Evolutionary conservation across 164 flowering plant genomes (phyloP).

Genomic region (Malania oleifera): DNA sequence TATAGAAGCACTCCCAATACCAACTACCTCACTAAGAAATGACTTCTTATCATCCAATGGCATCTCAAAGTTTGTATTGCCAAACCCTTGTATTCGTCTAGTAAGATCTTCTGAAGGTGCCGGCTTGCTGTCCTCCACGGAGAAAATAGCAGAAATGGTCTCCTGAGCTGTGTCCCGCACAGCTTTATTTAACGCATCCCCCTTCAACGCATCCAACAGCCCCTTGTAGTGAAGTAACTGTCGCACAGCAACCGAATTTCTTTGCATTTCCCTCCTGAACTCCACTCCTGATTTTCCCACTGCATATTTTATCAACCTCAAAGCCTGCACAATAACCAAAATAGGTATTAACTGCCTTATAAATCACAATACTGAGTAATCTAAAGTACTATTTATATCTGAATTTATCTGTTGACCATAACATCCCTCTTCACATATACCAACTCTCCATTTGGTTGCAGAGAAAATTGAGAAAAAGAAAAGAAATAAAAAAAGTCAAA

Average conservation of each 20-base stretch:
- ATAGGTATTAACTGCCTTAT: background rate
- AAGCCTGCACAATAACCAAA: constrained; percentile 45
- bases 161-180: constrained; percentile 93
- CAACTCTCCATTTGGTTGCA: background rate
- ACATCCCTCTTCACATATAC: no score
- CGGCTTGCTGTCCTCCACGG: constrained; percentile 61
- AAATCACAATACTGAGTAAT: background rate
- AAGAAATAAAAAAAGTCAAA: no score
- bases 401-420: no score
- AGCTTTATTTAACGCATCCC: constrained; percentile 90
- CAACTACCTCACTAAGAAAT: constrained; percentile 92
- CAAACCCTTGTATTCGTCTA: constrained; percentile 86
- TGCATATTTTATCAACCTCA: constrained; percentile 84
- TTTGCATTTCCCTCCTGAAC: constrained; percentile 95
- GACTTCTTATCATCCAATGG: constrained; percentile 80
- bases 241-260: constrained; percentile 73
- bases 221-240: constrained; percentile 91
- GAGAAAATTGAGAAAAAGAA: background rate
- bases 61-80: constrained; percentile 70
- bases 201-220: constrained; percentile 77
- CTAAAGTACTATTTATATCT: background rate
- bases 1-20: constrained; percentile 84
- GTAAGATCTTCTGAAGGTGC: constrained; percentile 54
- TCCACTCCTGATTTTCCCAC: constrained; percentile 95
- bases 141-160: constrained; percentile 71